Percentiles rank a stretch among this genome's conserved stretches.
These are phyloP conservation scores for Sporormia fimetaria DNA, from an alignment of 495 filamentous ascomycete species.

Conservation along the genomic window DNA sequence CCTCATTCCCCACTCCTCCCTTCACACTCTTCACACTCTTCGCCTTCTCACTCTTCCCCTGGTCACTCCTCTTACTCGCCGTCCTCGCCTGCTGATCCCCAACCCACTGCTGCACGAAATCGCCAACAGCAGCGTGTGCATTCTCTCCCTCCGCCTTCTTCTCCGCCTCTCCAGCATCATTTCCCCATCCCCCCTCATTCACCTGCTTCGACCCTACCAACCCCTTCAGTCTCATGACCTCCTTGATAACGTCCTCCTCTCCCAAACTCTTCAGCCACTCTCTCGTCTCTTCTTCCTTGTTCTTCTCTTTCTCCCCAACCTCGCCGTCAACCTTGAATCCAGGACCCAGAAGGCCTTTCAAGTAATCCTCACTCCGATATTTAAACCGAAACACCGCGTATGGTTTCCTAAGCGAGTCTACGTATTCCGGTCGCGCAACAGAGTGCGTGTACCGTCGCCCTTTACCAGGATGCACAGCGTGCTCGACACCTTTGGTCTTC, in stretches of 20 bases:
- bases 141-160: conserved; percentile 1
- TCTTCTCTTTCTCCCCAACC: conserved; percentile 1
- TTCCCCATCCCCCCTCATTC: too few species aligned
- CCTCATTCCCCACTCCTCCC: not conserved
- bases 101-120: too few species aligned
- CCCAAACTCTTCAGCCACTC: conserved; percentile 21
- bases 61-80: not conserved
- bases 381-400: conserved; percentile 42
- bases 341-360: conserved; percentile 3
- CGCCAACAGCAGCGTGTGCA: too few species aligned
- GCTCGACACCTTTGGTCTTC: conserved; percentile 14
- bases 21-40: conserved; percentile 3
- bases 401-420: conserved; percentile 34
- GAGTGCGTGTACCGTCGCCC: conserved; percentile 33
- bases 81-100: not conserved
- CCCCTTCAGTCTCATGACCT: conserved; percentile 16
- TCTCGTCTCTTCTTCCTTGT: conserved; percentile 12
- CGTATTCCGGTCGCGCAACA: conserved; percentile 31
- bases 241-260: conserved; percentile 26
- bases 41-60: not conserved
- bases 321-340: not conserved
- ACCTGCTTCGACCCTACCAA: too few species aligned
- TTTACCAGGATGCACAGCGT: conserved; percentile 33
- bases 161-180: not conserved
- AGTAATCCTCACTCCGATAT: conserved; percentile 31